These are phyloP conservation scores for Penicillium occitanis DNA, from an alignment of 2,329 filamentous ascomycete species.

Conservation along the genomic window DNA sequence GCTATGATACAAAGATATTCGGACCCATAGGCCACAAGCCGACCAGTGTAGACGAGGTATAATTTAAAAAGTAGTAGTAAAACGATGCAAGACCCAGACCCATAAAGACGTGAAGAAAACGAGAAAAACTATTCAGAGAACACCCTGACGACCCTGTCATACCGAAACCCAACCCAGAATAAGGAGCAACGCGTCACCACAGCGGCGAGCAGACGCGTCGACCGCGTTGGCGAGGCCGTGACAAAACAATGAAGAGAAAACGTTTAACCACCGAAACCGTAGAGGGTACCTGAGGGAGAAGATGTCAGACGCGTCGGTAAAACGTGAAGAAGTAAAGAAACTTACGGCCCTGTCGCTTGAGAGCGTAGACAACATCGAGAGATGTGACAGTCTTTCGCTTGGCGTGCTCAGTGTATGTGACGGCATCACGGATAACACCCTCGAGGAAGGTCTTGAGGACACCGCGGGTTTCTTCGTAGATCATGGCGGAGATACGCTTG, in stretches of 20 bases:
- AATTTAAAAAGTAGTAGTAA: constrained; percentile 36
- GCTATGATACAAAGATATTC: constrained; percentile 45
- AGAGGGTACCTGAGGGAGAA: constrained; percentile 59
- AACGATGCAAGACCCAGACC: constrained; percentile 42
- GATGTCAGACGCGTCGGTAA: constrained; percentile 19
- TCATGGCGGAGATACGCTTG: constrained; percentile 99
- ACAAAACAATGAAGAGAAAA: constrained; percentile 31
- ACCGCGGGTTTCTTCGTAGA: constrained; percentile 80
- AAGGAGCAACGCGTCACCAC: constrained; percentile 34
- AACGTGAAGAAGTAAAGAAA: constrained; percentile 2
- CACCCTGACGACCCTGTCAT: constrained; percentile 48
- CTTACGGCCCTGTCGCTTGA: constrained; percentile 65
- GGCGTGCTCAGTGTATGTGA: constrained; percentile 81
- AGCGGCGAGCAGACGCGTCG: constrained; percentile 24
- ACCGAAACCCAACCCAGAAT: constrained; percentile 45
- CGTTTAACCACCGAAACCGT: constrained; percentile 83
- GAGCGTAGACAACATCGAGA: constrained; percentile 63
- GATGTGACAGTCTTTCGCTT: constrained; percentile 64
- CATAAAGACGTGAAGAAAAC: constrained; percentile 42
- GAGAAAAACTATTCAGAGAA: constrained; percentile 39
- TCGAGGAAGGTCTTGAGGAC: constrained; percentile 83
- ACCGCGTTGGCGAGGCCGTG: constrained; percentile 35
- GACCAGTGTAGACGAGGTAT: constrained; percentile 23
- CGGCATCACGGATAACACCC: constrained; percentile 74
- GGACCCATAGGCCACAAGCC: constrained; percentile 41